Percentiles rank a stretch among this genome's conserved stretches.
phyloP scores from a whole-genome alignment of 2,329 filamentous ascomycete species.

The Penicillium sp. region DNA sequence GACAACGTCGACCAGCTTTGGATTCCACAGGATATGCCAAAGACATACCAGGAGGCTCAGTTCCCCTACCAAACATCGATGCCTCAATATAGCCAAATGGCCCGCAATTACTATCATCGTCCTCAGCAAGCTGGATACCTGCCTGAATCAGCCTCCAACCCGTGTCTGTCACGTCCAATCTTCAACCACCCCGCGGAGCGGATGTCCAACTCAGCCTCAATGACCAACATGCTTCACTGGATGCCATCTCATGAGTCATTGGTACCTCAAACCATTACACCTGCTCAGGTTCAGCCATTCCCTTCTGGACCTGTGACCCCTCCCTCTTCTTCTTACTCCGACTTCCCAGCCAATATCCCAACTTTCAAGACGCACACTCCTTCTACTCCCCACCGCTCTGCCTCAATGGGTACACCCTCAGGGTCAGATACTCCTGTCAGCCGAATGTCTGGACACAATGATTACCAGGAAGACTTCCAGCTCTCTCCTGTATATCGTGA shows the following conservation, averaged over 20 bases:
- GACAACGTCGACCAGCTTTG: conserved; percentile 41
- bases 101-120: conserved; percentile 36
- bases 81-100: conserved; percentile 38
- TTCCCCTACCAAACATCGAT: conserved; percentile 37
- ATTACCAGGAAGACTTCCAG: conserved; percentile 39
- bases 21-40: conserved; percentile 38
- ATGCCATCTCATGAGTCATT: conserved; percentile 36
- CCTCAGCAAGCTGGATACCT: conserved; percentile 34
- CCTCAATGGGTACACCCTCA: conserved; percentile 36
- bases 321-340: conserved; percentile 39
- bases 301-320: conserved; percentile 36
- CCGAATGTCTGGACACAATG: conserved; percentile 34
- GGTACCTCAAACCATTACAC: conserved; percentile 38
- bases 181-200: conserved; percentile 38
- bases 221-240: conserved; percentile 40
- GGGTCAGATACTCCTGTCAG: conserved; percentile 39
- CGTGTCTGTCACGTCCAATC: conserved; percentile 40
- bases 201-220: conserved; percentile 36
- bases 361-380: conserved; percentile 39
- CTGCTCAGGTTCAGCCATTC: conserved; percentile 32
- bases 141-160: conserved; percentile 41
- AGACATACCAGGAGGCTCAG: conserved; percentile 34
- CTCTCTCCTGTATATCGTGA: conserved; percentile 37
- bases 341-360: conserved; percentile 36
- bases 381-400: conserved; percentile 37